A percentile compares a stretch with the other conserved stretches of the same genome.
Evolutionary conservation across 2,329 filamentous ascomycete genomes (phyloP).

Genomic region (Aspergillus chevalieri): DNA sequence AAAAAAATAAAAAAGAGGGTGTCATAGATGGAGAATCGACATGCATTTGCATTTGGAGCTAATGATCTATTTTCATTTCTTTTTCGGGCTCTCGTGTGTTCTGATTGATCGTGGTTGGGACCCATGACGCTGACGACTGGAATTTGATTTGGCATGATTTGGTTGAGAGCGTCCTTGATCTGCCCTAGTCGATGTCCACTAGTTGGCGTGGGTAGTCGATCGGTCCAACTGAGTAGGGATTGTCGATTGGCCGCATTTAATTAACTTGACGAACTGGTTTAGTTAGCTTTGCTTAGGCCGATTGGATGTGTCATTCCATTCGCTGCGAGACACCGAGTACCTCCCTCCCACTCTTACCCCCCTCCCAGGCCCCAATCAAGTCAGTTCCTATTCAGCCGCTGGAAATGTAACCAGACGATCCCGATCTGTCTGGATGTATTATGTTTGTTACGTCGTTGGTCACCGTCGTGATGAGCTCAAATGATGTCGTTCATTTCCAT

Average conservation of each 20-base stretch:
- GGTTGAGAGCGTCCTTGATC: not conserved
- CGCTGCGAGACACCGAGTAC: no score
- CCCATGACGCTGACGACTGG: not conserved
- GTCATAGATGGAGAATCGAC: not conserved
- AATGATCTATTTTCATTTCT: not conserved
- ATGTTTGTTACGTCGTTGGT: not conserved
- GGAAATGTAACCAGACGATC: no score
- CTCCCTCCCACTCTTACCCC: no score
- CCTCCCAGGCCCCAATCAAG: no score
- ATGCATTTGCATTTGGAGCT: not conserved
- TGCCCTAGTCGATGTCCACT: not conserved
- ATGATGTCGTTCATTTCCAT: not conserved
- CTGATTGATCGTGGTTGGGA: not conserved
- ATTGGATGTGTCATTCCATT: not conserved
- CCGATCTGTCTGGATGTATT: not conserved
- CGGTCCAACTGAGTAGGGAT: not conserved
- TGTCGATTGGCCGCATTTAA: not conserved
- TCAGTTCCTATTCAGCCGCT: no score
- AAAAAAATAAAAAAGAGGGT: not conserved
- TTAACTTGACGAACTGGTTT: no score
- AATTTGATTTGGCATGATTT: not conserved
- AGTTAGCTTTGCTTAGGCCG: not conserved
- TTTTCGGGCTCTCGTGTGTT: not conserved
- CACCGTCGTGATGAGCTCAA: not conserved
- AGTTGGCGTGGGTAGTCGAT: not conserved